Evolutionary conservation across 2,329 filamentous ascomycete genomes (phyloP), one percentile per base, ranked within the genome.

Genomic region (Aureobasidium sp.): DNA sequence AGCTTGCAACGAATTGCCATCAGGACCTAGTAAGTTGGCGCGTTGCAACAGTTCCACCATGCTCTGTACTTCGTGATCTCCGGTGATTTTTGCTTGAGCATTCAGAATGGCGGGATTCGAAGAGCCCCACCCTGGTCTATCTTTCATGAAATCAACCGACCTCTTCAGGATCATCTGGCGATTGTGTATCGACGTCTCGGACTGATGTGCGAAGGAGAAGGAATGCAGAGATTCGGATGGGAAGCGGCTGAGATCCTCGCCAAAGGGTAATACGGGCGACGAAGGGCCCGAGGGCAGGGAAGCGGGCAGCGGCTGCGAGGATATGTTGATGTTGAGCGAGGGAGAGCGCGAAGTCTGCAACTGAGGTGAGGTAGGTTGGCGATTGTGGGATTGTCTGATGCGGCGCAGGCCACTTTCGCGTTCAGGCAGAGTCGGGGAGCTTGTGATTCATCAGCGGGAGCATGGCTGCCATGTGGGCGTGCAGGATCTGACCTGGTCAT

Each of bases 191-290:
- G 91, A 86, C 65, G 97, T 93, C 70, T 96, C 92, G 3, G 92
- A 93, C 75, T 96, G 92, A 68, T 96, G 90, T 44, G 94, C 91
- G 74, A 99, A 99, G 13, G 93, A 97, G 77, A 99, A 99, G 1
- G 94, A 99, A 75, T 99, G 94, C 50, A 99, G 79, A 6, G 94
- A 99, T 73, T 99, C 94, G 68, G 90, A 91, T 1, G 94, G 93
- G 72, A 99, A 99, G 55, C 92, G 87, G 49, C 87, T 87, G 49
- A 99, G 83, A 71, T 99, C 94, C 78, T 97, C 94, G 69, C 86
- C 83, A 71, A 91, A 91, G 64, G 84, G 78, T 45, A 89, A 69
- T 7, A 77, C 84, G 29, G 91, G 90, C 27, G 91, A 91, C 25
- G 81, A 79, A 29, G 87, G 86, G 6, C 81, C 86, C n/a, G 85